Base-by-base conservation (phyloP, 192 early-diverging fungal species). In the Coemansia erecta region DNA sequence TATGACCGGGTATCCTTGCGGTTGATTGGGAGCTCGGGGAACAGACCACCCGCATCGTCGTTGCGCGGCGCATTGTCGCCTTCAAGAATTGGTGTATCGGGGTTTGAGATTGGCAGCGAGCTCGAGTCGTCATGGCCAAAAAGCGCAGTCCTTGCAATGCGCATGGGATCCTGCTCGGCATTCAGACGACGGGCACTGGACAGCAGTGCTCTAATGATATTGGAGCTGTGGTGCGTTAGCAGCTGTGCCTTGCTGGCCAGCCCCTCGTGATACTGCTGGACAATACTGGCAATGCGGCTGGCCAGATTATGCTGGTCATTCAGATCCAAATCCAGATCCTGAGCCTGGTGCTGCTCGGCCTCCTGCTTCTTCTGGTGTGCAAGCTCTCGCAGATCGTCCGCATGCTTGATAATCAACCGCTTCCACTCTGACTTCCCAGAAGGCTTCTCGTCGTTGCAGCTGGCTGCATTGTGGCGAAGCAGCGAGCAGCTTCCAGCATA, bases 71-170 rank as follows among this genome's bases (percentile, higher is more conserved):
- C 52, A 21, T 58, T 46, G 17, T 64, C 54, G 13, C 65, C 24
- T 18, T 63, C 71, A 18, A 37, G 35, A 35, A 46, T 43, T 22
- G 45, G 37, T 0, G 26, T 11, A 9, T 60, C 46, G 4, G 43
- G 21, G 1, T 45, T 62, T 2, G 66, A 53, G 31, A 65, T 15
- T 0, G 66, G 69, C 6, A 58, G 15, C 21, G 21, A 56, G 44
- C 65, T 72, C 37, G 47, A 31, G 40, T 79, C 64, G 8, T 73
- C 62, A 26, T 62, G 64, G n/a, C 70, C 70, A 66, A 79, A 72
- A 44, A 79, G 42, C 22, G 66, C 65, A 0, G 77, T 57, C 8
- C 70, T 58, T 13, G 77, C 70, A 54, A 79, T 51, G 1, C 60
- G 65, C 54, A 72, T 31, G 2, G 70, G 66, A 9, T 62, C 51